phyloP scores from a whole-genome alignment of 2,329 filamentous ascomycete species.

The Fragosphaeria purpurea region DNA sequence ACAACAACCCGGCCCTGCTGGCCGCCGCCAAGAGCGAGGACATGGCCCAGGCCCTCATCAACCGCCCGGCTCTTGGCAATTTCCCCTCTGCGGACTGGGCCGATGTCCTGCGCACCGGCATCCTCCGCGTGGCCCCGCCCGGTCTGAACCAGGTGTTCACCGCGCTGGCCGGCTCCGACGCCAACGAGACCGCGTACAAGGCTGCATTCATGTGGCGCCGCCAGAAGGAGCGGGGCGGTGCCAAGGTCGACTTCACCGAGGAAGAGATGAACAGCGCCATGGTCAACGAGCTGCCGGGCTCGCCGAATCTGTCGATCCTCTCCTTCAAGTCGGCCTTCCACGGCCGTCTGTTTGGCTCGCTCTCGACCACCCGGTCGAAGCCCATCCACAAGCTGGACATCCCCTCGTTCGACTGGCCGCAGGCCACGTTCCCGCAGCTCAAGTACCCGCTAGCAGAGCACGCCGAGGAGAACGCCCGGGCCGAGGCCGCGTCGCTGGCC shows the following conservation, averaged over 20 bases:
- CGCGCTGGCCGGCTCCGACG: constrained; percentile 78
- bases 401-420: constrained; percentile 89
- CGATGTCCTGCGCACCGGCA: constrained; percentile 64
- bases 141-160: constrained; percentile 86
- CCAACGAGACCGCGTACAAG: constrained; percentile 92
- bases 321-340: constrained; percentile 87
- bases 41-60: constrained; percentile 74
- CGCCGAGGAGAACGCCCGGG: constrained; percentile 67
- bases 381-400: constrained; percentile 93
- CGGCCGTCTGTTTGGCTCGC: constrained; percentile 76
- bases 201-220: constrained; percentile 90
- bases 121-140: constrained; percentile 73
- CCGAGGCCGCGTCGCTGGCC: constrained; percentile 70
- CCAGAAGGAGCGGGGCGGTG: constrained; percentile 69
- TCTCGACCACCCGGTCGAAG: constrained; percentile 86
- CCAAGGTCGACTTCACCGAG: constrained; percentile 65
- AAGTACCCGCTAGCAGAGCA: constrained; percentile 82
- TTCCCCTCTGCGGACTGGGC: constrained; percentile 84
- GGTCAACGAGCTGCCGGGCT: constrained; percentile 69
- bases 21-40: constrained; percentile 63
- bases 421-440: constrained; percentile 73
- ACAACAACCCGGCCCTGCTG: constrained; percentile 74
- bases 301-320: constrained; percentile 69
- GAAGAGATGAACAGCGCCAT: constrained; percentile 67
- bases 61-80: constrained; percentile 81